Base-by-base conservation (phyloP, 108 stramenopile genomes). In the Cyclotella kingstonii region DNA sequence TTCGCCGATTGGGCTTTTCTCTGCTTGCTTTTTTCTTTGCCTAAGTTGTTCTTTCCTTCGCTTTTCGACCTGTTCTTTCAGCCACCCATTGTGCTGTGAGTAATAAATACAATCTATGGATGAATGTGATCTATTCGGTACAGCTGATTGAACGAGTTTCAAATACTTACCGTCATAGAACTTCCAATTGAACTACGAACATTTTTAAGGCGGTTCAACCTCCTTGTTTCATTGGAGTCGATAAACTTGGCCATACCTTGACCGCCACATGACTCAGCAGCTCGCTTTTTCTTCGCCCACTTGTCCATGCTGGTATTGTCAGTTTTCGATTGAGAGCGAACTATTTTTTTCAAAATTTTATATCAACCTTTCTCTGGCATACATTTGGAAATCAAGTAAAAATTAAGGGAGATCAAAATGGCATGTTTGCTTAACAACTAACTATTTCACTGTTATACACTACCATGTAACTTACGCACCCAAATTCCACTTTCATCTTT, bases 231-330 rank as follows among this genome's bases (percentile, higher is more conserved):
- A 5, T 31, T 62, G 9, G 60, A 68, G 48, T 76, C 74, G 62
- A 76, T 50, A 30, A 51, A 76, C 40, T 68, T 67, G 5, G 60
- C 12, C 74, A 76, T 76, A 7, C 74, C 74, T 28, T 36, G 27
- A 0, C 74, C 66, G 18, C 74, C 74, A 35, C 61, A 67, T 27
- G 66, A 49, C 22, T 62, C 60, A 2, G 60, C 44, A 2, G 60
- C 60, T 38, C 41, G 25, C 15, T 62, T 62, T 17, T 62, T 62
- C 34, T 49, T 48, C 11, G 48, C 39, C 60, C 48, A 65, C 5
- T 0, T 31, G 28, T 54, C 51, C 63, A 53, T 53, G 5, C n/a
- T n/a, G n/a, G n/a, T n/a, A n/a, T n/a, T n/a, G n/a, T n/a, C n/a
- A n/a, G 18, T 15, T 47, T 21, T n/a, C n/a, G n/a, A 7, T 36